A percentile compares a stretch with the other conserved stretches of the same genome.
phyloP scores from a whole-genome alignment of 1,284 basidiomycete genomes.

The Phenoliferia sp. region DNA sequence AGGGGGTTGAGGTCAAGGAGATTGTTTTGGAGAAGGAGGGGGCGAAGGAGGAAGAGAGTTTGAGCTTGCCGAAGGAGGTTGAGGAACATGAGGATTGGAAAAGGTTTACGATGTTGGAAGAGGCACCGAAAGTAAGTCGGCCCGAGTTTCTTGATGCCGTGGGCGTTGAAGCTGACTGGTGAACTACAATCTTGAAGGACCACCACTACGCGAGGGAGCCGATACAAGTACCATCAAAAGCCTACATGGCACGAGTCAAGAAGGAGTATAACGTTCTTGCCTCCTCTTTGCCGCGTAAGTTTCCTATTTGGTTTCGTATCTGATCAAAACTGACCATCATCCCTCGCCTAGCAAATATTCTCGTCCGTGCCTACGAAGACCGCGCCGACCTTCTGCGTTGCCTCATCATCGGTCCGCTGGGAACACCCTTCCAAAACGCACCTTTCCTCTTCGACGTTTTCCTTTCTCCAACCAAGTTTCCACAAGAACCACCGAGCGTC shows the following conservation, averaged over 20 bases:
- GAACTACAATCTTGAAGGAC: slow-evolving; percentile 47
- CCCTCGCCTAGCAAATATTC: slow-evolving; percentile 45
- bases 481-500: slow-evolving; percentile 76
- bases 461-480: slow-evolving; percentile 75
- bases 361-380: slow-evolving; percentile 58
- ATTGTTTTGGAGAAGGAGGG: slow-evolving; percentile 12
- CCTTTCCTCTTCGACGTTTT: slow-evolving; percentile 94
- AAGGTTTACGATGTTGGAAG: slow-evolving; percentile 68
- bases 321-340: slow-evolving; percentile 6
- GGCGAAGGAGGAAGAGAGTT: slow-evolving; percentile 23
- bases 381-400: slow-evolving; percentile 78
- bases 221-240: slow-evolving; percentile 54
- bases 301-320: slow-evolving; percentile 6
- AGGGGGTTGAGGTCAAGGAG: slow-evolving; percentile 17
- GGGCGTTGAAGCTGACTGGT: neutral
- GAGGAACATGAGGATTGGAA: slow-evolving; percentile 53
- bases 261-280: slow-evolving; percentile 79
- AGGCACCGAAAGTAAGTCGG: slow-evolving; percentile 55
- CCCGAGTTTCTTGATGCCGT: neutral
- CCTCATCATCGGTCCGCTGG: slow-evolving; percentile 85
- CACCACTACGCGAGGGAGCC: slow-evolving; percentile 65
- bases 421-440: slow-evolving; percentile 70
- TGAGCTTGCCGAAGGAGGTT: slow-evolving; percentile 38
- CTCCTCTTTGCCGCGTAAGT: slow-evolving; percentile 71
- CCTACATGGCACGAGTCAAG: slow-evolving; percentile 66